phyloP scores from a whole-genome alignment of 345 rosid species.

The Populus pruinosa region DNA sequence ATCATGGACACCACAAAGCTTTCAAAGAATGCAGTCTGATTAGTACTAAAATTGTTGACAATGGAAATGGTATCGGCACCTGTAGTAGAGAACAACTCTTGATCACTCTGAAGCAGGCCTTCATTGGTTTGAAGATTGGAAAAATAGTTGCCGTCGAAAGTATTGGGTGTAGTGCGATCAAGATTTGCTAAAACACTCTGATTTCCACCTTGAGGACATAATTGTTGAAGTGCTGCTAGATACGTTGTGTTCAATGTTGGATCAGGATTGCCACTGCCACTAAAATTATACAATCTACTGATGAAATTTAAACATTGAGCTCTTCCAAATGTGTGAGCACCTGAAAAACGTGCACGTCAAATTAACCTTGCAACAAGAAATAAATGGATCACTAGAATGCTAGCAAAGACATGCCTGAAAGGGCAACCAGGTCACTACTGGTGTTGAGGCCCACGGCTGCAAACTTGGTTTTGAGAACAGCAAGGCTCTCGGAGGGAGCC shows the following conservation, averaged over 20 bases:
- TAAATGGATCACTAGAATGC: too few species aligned
- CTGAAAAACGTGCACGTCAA: conserved; percentile 18
- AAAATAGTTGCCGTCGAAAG: conserved; percentile 49
- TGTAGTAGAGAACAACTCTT: conserved; percentile 46
- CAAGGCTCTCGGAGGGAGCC: conserved; percentile 5
- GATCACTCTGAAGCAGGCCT: conserved; percentile 62
- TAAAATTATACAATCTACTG: conserved; percentile 48
- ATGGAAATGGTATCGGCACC: conserved; percentile 46
- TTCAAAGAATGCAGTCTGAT: conserved; percentile 51
- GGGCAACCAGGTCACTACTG: conserved; percentile 22
- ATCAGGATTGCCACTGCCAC: conserved; percentile 37
- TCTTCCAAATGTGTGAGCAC: conserved; percentile 70
- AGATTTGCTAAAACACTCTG: conserved; percentile 31
- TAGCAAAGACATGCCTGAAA: conserved; percentile 8
- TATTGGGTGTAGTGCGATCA: conserved; percentile 46
- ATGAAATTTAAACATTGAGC: conserved; percentile 34
- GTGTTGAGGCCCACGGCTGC: conserved; percentile 23
- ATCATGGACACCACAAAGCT: conserved; percentile 55
- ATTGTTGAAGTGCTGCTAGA: conserved; percentile 30
- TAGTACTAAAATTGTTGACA: conserved; percentile 37
- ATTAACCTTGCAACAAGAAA: not conserved
- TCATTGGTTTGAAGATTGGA: conserved; percentile 35
- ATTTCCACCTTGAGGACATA: conserved; percentile 55
- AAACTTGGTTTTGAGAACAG: conserved; percentile 5
- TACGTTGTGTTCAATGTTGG: conserved; percentile 48